Conservation (phyloP, 805 yeast species). For the Suhomyces xylopsoci region DNA sequence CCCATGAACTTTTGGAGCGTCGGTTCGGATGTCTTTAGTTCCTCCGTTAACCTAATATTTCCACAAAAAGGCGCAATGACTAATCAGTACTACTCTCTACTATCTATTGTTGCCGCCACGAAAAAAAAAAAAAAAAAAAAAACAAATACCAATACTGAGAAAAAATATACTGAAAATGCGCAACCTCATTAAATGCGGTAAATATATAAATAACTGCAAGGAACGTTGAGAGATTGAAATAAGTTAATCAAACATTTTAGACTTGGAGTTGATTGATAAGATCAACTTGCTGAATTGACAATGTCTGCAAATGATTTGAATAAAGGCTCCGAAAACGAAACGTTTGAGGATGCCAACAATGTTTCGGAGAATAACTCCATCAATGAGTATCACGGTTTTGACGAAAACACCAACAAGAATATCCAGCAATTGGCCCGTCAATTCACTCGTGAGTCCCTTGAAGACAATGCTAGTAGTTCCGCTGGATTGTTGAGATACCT, state of each 20-base stretch:
- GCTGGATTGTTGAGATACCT: slow-evolving; percentile 26
- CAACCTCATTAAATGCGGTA: neutral
- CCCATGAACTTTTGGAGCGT: neutral
- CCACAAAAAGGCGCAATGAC: neutral
- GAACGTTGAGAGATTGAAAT: neutral
- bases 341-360: neutral
- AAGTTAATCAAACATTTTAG: neutral
- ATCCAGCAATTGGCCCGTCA: slow-evolving; percentile 24
- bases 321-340: slow-evolving; percentile 1
- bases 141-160: neutral
- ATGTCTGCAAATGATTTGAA: slow-evolving; percentile 9
- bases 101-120: neutral
- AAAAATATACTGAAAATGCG: neutral
- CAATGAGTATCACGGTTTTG: slow-evolving; percentile 13
- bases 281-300: neutral
- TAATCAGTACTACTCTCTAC: neutral
- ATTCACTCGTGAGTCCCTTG: slow-evolving; percentile 13
- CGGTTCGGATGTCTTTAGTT: neutral
- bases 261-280: neutral
- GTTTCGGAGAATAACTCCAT: slow-evolving; percentile 11
- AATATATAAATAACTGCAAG: neutral
- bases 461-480: neutral
- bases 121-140: neutral
- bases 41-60: neutral
- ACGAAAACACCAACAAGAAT: slow-evolving; percentile 9